Evolutionary conservation across 139 green algal genomes (phyloP).

Genomic region (Chlorella vulgaris): DNA sequence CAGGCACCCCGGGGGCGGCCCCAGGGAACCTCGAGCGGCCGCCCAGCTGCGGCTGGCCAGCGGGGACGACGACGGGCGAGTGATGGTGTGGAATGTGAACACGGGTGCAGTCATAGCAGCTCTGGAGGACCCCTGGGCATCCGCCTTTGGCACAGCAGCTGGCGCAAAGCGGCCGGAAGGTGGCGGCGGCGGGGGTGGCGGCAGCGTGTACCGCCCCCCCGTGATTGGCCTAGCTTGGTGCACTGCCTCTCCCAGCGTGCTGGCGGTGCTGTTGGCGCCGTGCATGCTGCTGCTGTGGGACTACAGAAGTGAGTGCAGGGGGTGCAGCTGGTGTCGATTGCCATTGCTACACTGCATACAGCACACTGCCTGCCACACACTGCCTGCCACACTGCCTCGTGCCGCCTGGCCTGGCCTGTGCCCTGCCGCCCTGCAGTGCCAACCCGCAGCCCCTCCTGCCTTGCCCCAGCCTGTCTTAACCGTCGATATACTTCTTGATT

Average conservation of each 20-base stretch:
- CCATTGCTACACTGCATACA: no score
- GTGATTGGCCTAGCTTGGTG: slow-evolving; percentile 71
- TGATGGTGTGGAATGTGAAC: slow-evolving; percentile 80
- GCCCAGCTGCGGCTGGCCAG: slow-evolving; percentile 66
- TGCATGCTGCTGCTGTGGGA: slow-evolving; percentile 83
- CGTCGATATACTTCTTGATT: no score
- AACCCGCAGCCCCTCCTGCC: no score
- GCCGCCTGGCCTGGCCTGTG: no score
- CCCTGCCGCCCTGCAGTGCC: no score
- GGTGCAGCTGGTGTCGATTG: no score
- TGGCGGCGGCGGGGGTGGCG: background rate
- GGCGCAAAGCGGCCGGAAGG: slow-evolving; percentile 20
- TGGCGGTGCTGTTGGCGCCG: slow-evolving; percentile 72
- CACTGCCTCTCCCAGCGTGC: slow-evolving; percentile 44
- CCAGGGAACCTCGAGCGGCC: background rate
- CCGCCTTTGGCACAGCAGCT: background rate
- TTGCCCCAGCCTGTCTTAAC: no score
- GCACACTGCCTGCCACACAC: no score
- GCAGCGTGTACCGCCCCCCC: background rate
- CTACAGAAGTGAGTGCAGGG: slow-evolving; percentile 47
- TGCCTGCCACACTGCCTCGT: no score
- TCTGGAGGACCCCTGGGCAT: slow-evolving; percentile 58
- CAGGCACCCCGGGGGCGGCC: slow-evolving; percentile 32
- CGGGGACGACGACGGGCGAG: slow-evolving; percentile 71
- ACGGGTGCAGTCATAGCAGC: slow-evolving; percentile 41